Evolutionary conservation across 371 early-diverging fungal species (phyloP).

Genomic region (Saksenaea oblongispora): DNA sequence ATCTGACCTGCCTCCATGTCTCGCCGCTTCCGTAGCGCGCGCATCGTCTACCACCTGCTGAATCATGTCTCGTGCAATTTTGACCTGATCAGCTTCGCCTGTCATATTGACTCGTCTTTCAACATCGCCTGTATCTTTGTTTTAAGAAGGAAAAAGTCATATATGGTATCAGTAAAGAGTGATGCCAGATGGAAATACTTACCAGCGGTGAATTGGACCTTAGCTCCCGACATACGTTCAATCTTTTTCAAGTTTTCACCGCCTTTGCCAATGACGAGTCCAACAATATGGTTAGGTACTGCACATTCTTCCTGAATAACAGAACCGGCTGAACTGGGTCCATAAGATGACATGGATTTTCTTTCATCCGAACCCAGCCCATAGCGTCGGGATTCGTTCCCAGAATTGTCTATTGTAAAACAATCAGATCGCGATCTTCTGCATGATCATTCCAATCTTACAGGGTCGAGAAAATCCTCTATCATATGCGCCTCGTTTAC

Average conservation of each 20-base stretch:
- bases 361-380: conserved; percentile 60
- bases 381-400: conserved; percentile 45
- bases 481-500: conserved; percentile 49
- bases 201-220: conserved; percentile 74
- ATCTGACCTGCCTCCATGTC: conserved; percentile 11
- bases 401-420: conserved; percentile 7
- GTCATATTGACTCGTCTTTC: conserved; percentile 68
- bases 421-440: not conserved
- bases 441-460: conserved; percentile 8
- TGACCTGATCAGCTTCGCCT: conserved; percentile 64
- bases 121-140: conserved; percentile 45
- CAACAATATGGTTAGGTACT: conserved; percentile 75
- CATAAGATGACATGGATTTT: conserved; percentile 16
- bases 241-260: conserved; percentile 84
- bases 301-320: conserved; percentile 50
- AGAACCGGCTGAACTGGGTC: conserved; percentile 13
- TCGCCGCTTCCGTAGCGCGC: conserved; percentile 27
- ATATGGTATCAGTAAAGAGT: not conserved
- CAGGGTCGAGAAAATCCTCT: conserved; percentile 35
- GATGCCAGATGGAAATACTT: not conserved
- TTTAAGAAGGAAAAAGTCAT: too few relatives aligned
- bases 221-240: conserved; percentile 70
- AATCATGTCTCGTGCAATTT: conserved; percentile 66
- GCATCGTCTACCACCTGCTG: conserved; percentile 51
- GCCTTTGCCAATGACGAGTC: conserved; percentile 83